Evolutionary conservation across 495 filamentous ascomycete genomes (phyloP).

Genomic region (Aspergillus homomorphus): DNA sequence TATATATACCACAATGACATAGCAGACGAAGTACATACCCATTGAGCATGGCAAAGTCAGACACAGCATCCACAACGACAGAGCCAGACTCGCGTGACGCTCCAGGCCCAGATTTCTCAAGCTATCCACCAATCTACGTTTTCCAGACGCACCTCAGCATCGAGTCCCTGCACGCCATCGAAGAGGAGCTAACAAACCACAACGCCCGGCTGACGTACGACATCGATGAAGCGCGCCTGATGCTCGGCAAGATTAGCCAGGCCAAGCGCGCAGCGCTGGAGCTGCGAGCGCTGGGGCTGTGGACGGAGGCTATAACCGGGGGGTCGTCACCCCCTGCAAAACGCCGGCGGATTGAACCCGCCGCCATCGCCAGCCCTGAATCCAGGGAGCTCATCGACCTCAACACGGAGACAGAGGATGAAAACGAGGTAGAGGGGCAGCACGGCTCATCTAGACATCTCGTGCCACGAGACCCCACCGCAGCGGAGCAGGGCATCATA

Average conservation of each 20-base stretch:
- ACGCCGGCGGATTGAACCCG: conserved; percentile 19
- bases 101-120: conserved; percentile 15
- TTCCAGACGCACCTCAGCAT: conserved; percentile 65
- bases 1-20: too few species aligned
- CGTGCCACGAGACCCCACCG: neutral
- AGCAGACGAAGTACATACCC: neutral
- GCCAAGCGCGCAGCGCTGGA: conserved; percentile 73
- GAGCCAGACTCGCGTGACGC: neutral
- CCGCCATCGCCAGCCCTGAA: too few species aligned
- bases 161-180: conserved; percentile 57
- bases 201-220: conserved; percentile 66
- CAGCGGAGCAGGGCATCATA: conserved; percentile 36
- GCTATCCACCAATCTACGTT: conserved; percentile 65
- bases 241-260: conserved; percentile 69
- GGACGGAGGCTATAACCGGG: conserved; percentile 51
- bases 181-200: conserved; percentile 55
- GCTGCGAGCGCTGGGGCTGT: conserved; percentile 61
- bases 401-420: conserved; percentile 33
- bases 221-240: conserved; percentile 64
- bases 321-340: conserved; percentile 23
- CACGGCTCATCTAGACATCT: conserved; percentile 11
- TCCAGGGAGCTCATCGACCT: conserved; percentile 27
- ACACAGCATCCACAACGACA: conserved; percentile 11
- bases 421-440: conserved; percentile 21
- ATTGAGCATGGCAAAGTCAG: conserved; percentile 6